Conservation (phyloP, 1,284 basidiomycete genomes). For the Hortiboletus rubellus region DNA sequence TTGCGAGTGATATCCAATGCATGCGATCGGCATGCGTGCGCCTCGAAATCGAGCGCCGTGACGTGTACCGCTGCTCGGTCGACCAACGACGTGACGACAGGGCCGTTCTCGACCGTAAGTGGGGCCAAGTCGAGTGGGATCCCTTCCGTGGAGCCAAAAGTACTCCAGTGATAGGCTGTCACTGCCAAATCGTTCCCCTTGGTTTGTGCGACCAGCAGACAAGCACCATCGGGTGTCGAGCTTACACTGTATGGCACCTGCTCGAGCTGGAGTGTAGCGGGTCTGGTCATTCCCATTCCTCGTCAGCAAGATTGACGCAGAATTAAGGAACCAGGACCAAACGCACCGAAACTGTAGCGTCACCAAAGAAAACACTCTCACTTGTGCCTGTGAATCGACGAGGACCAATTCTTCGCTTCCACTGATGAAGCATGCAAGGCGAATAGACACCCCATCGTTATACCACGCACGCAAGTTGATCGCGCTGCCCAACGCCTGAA, state of each 20-base stretch:
- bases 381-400: conserved; percentile 42
- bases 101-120: neutral
- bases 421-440: conserved; percentile 36
- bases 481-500: conserved; percentile 38
- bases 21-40: conserved; percentile 40
- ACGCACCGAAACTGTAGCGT: conserved; percentile 52
- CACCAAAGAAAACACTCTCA: conserved; percentile 50
- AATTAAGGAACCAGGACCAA: neutral
- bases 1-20: conserved; percentile 53
- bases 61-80: conserved; percentile 44
- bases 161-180: conserved; percentile 27
- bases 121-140: conserved; percentile 14
- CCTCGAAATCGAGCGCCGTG: conserved; percentile 38
- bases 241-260: conserved; percentile 20
- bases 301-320: conserved; percentile 6
- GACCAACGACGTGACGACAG: conserved; percentile 45
- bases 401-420: conserved; percentile 52
- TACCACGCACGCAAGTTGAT: conserved; percentile 50
- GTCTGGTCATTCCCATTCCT: conserved; percentile 4
- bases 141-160: conserved; percentile 25
- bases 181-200: conserved; percentile 15
- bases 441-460: conserved; percentile 28
- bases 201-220: conserved; percentile 41
- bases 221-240: conserved; percentile 55
- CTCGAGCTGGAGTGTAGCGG: conserved; percentile 22